Evolutionary conservation across 2,329 filamentous ascomycete species (phyloP).

Genomic region (Myriosclerotinia curreyana): DNA sequence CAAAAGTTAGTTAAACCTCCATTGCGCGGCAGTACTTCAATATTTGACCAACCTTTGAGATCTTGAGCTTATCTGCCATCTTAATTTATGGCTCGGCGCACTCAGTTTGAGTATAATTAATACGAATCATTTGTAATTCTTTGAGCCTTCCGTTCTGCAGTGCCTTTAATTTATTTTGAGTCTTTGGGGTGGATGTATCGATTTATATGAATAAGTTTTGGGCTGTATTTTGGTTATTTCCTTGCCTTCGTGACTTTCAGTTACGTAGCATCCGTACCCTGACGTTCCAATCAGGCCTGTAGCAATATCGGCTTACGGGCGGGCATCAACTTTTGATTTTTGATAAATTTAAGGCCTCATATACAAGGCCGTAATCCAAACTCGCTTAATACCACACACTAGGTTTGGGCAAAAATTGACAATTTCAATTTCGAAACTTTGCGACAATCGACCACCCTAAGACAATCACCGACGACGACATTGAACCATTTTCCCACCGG

Average conservation of each 20-base stretch:
- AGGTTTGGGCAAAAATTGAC: slow-evolving; percentile 14
- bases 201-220: slow-evolving; percentile 5
- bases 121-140: slow-evolving; percentile 17
- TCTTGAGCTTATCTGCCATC: slow-evolving; percentile 46
- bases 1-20: slow-evolving; percentile 6
- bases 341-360: background rate
- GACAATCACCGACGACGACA: slow-evolving; percentile 34
- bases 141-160: background rate
- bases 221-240: background rate
- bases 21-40: slow-evolving; percentile 2
- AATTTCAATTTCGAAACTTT: slow-evolving; percentile 11
- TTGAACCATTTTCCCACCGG: slow-evolving; percentile 31
- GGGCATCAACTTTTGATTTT: background rate
- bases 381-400: slow-evolving; percentile 22
- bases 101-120: slow-evolving; percentile 8
- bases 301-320: background rate
- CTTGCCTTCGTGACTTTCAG: background rate
- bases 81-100: slow-evolving; percentile 25
- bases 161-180: background rate
- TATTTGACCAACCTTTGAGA: slow-evolving; percentile 43
- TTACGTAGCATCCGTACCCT: slow-evolving; percentile 6
- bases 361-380: slow-evolving; percentile 6
- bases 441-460: slow-evolving; percentile 19
- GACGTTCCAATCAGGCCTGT: background rate
- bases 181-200: background rate